These are phyloP conservation scores for Pseudopyricularia cyperi DNA, from an alignment of 2,329 filamentous ascomycete genomes.

Conservation along the genomic window DNA sequence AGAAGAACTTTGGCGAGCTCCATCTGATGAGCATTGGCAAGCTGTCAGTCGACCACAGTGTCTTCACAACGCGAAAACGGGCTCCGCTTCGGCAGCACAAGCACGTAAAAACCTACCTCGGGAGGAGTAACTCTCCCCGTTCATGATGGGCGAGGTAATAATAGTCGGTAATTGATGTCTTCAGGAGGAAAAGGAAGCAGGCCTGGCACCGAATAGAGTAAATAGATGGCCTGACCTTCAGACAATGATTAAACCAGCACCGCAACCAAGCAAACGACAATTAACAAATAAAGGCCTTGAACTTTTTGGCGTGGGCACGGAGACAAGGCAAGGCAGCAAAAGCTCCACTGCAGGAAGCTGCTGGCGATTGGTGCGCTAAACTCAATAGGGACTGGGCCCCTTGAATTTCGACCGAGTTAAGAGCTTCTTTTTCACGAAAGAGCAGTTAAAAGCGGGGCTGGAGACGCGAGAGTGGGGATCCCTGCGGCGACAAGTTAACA, in stretches of 20 bases:
- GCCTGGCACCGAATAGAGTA: not conserved
- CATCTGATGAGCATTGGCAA: slow-evolving; percentile 21
- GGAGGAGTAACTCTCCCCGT: slow-evolving; percentile 72
- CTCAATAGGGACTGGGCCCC: not conserved
- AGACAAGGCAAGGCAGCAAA: not conserved
- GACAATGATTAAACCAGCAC: not conserved
- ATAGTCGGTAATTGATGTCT: not conserved
- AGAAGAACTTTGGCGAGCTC: slow-evolving; percentile 36
- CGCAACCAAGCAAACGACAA: not conserved
- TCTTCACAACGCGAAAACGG: not conserved
- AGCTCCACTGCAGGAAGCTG: not conserved
- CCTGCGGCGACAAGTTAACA: not conserved
- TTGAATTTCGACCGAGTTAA: not conserved
- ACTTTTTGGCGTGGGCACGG: not conserved
- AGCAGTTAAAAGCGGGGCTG: not conserved
- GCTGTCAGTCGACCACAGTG: slow-evolving; percentile 11
- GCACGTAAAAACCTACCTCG: slow-evolving; percentile 44
- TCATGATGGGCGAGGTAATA: slow-evolving; percentile 41
- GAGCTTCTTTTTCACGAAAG: not conserved
- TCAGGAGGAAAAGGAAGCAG: not conserved
- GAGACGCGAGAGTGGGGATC: not conserved
- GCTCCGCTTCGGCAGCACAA: slow-evolving; percentile 1
- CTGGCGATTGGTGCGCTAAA: not conserved
- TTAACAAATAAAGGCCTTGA: not conserved
- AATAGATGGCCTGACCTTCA: not conserved